Evolutionary conservation across 2,329 filamentous ascomycete genomes (phyloP), one percentile per base, ranked within the genome.

Genomic region (Neopestalotiopsis rosae): DNA sequence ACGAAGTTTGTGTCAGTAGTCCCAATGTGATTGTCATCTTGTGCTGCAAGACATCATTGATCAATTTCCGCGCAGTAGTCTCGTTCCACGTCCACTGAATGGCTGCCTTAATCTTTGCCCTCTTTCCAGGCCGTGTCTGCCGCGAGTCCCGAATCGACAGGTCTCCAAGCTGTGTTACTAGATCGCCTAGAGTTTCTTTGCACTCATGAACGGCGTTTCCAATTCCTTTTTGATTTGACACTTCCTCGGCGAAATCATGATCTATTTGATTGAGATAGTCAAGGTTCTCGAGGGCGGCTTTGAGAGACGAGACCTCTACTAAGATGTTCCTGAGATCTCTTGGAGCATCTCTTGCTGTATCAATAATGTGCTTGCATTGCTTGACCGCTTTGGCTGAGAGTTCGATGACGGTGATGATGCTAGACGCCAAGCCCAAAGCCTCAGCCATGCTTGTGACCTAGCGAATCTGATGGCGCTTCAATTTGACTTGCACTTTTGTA

Each of bases 221-320:
- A 14, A 61, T 17, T 1, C 58, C 58, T 2, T 28, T 28, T 20
- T 61, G 58, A 14, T 61, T 61, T 32, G 30, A 61, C 28, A 34
- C 58, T 10, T 28, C 30, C 28, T 61, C 20, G n/a, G 58, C 20
- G n/a, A 61, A 61, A 20, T 32, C 20, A 32, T 28, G 14, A 17
- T 61, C 30, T 14, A 61, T 34, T 4, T 61, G 34, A 9, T 14
- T 28, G 3, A 61, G 58, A 20, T 20, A 61, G n/a, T 61, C n/a
- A 9, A 61, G 58, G 10, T 61, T 61, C 30, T 61, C 58, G n/a
- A 61, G 58, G 30, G 58, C 58, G 1, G 58, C 17, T 28, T 61
- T 61, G 14, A 61, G 58, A 61, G 58, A 61, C 4, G 58, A 61
- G 4, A 61, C 58, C 28, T 61, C 58, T 7, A 61, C 58, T 20